Conservation (phyloP, 441 rosid species). For the Kokia cookei region DNA sequence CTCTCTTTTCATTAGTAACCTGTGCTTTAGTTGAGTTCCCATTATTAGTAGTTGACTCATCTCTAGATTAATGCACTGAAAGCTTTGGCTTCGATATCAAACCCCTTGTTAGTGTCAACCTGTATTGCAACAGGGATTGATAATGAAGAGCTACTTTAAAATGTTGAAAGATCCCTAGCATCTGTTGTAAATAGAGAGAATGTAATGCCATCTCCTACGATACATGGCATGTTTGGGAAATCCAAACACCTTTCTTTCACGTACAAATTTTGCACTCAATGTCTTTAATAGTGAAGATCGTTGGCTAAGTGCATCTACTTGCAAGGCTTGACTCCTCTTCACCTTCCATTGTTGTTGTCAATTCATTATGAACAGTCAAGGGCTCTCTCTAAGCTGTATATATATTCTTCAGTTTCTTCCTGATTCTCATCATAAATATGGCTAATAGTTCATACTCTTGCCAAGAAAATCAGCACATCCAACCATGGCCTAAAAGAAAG, state of each 20-base stretch:
- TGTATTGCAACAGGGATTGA: constrained; percentile 61
- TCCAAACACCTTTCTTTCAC: constrained; percentile 94
- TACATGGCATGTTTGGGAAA: constrained; percentile 75
- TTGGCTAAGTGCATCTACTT: neutral
- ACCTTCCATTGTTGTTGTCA: too few relatives aligned
- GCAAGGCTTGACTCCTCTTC: neutral
- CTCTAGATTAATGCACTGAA: constrained; percentile 44
- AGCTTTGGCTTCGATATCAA: constrained; percentile 67
- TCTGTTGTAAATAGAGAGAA: constrained; percentile 77
- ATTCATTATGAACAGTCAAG: too few relatives aligned
- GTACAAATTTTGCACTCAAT: constrained; percentile 25
- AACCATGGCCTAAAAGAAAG: too few relatives aligned
- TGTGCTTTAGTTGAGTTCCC: constrained; percentile 42
- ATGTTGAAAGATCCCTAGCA: constrained; percentile 88
- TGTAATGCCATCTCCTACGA: constrained; percentile 41
- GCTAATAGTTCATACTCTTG: neutral
- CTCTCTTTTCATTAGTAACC: constrained; percentile 53
- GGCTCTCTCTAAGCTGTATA: neutral
- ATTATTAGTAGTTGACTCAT: constrained; percentile 38
- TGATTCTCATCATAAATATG: neutral
- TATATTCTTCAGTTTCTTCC: neutral
- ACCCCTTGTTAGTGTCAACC: constrained; percentile 93
- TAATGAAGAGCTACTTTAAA: constrained; percentile 77
- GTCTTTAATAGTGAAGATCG: neutral
- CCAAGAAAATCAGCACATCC: neutral